Evolutionary conservation across 176 grass and related monocot genomes (phyloP), one percentile per base, ranked within the genome.

Genomic region (Raddia guianensis): DNA sequence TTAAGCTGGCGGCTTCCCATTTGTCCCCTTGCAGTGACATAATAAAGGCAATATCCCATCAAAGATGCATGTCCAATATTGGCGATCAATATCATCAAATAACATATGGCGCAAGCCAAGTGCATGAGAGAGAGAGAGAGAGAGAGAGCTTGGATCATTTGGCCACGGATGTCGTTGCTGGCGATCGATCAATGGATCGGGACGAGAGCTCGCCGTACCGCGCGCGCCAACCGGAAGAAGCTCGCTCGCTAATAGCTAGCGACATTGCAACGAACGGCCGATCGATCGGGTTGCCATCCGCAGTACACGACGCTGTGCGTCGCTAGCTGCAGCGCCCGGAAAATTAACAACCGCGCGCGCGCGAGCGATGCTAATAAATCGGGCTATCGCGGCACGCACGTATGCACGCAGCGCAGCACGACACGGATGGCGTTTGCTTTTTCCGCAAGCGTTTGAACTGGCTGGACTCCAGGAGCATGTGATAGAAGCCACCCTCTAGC

Each of bases 381-480:
- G 75, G 75, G 45, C 32, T 50, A 64, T 6, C 10, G 75, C 75
- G 59, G 64, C 43, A 27, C 19, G 57, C 27, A 27, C 27, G 27
- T 1, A 27, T n/a, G n/a, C n/a, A 1, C 27, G 27, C 27, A 27
- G 27, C 27, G 27, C 57, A 2, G 50, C 34, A 6, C 11, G 44
- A 77, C 59, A 77, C 70, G 15, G 7, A 42, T 66, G 3, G 37
- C 4, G 37, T 40, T 73, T 50, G 32, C 53, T 16, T 75, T 76
- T 9, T 60, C 52, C 64, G 15, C 82, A 35, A 71, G 67, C 60
- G 35, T 79, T 85, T 79, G 83, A 72, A 54, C 79, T 50, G 14
- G n/a, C 72, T 67, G 57, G 65, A 77, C 54, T 49, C 56, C 18
- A 1, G 55, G 5, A 16, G 56, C 16, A 48, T 8, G 2, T 32